Evolutionary conservation across 441 rosid species (phyloP), one percentile per base, ranked within the genome.

Genomic region (Mallotus repandus): DNA sequence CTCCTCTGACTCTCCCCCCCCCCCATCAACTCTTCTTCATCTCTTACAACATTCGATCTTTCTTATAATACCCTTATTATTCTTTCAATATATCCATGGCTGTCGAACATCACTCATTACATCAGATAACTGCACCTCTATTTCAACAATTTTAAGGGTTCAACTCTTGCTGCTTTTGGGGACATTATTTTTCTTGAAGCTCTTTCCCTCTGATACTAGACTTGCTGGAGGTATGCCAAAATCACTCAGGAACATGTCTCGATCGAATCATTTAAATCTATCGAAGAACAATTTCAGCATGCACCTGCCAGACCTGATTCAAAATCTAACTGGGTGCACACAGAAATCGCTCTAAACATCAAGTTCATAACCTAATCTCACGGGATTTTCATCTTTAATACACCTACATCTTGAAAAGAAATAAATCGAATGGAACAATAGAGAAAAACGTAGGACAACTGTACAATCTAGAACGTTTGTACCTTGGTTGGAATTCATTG

Each of bases 381-480:
- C 52, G 7, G 38, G 29, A 19, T 74, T 74, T 66, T 41, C 71
- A 8, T 74, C 66, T 21, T 58, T 74, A 45, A 45, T 0, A 19
- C 15, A 21, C 10, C 52, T 38, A 45, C 2, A 50, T 22, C 41
- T 18, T 76, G 15, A 25, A 25, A 52, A 1, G 8, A 21, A 78
- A 74, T 19, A 1, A 18, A 2, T 22, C 74, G 13, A 76, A 46
- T 2, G 80, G 75, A 41, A 19, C 38, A 4, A 48, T 78, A n/a
- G 69, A 68, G 2, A 56, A 41, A 59, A 56, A 77, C 18, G 62
- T 72, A 5, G 77, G 79, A n/a, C n/a, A 22, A 21, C 49, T 75
- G 18, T 71, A 77, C 2, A 53, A 21, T 3, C 74, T 81, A 6
- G 38, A 29, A 12, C 19, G 14, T 22, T 22, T 78, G 49, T 22